Base-by-base conservation (phyloP, 2,329 filamentous ascomycete species). In the Monosporascus sp. region DNA sequence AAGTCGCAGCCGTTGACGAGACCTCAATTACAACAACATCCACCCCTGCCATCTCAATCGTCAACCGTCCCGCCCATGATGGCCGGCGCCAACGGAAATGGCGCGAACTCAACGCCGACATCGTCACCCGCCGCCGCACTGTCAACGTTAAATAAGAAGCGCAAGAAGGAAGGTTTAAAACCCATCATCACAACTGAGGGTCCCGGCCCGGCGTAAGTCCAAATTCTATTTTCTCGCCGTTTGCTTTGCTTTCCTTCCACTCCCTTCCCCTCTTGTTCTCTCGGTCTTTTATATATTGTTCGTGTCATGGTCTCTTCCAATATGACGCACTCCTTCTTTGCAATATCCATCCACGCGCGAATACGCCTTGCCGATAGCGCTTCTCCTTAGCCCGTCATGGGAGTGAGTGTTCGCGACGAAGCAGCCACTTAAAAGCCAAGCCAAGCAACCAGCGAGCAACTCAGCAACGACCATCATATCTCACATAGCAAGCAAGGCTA, bases 151-250 rank as follows among this genome's bases (percentile, higher is more conserved):
- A 78, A 75, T 58, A 89, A 88, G 78, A 90, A 90, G 78, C 80
- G 86, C 66, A 86, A 87, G 76, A 90, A 90, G 78, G 84, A 86
- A 43, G 80, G 79, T 51, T 74, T 89, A 61, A 88, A 89, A 73
- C 87, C 87, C 64, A 89, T 90, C 66, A 87, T 90, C 71, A 90
- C 86, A 41, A 87, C 80, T 55, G 86, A 89, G 64, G 74, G 70
- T 70, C 76, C 72, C 66, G 70, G 64, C 58, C 65, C 64, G 37
- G 60, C 57, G 64, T 69, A 68, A 68, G 72, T 65, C 51, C 49
- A 43, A 58, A 11, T 45, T 75, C 69, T 54, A 72, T 75, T 64
- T 49, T 40, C 37, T 49, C 44, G 44, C 40, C 31, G 31, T 50
- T 55, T 57, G 31, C 20, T 49, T 48, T 46, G 44, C 44, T 56